Evolutionary conservation across 2,329 filamentous ascomycete genomes (phyloP).

Genomic region (Beauveria sp.): DNA sequence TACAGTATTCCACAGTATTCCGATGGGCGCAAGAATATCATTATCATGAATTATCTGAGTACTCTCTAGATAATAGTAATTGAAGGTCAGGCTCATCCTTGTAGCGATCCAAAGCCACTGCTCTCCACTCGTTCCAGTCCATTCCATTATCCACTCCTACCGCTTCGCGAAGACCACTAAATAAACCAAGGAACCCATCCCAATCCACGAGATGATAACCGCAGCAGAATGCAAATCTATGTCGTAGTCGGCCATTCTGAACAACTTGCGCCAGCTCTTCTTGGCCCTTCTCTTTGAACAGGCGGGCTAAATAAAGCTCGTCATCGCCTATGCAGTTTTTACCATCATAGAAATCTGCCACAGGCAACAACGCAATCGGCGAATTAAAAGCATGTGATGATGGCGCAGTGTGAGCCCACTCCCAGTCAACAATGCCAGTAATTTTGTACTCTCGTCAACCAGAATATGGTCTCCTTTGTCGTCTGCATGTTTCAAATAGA

Average conservation of each 20-base stretch:
- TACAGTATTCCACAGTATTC: no score
- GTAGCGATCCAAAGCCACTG: conserved; percentile 27
- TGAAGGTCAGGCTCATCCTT: conserved; percentile 19
- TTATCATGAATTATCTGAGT: neutral
- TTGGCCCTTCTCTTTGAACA: conserved; percentile 25
- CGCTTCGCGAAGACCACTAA: conserved; percentile 30
- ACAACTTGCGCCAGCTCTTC: conserved; percentile 29
- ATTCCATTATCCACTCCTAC: conserved; percentile 25
- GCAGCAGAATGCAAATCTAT: conserved; percentile 34
- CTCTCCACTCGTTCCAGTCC: conserved; percentile 32
- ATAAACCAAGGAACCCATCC: conserved; percentile 35
- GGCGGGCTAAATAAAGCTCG: conserved; percentile 27
- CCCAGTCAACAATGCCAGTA: conserved; percentile 3
- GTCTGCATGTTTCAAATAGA: conserved; percentile 39
- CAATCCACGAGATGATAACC: conserved; percentile 35
- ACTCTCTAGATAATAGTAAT: conserved; percentile 13
- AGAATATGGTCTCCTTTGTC: conserved; percentile 10
- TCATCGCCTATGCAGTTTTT: conserved; percentile 28
- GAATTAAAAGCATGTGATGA: conserved; percentile 1
- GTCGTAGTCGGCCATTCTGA: conserved; percentile 29
- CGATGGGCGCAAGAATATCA: no score
- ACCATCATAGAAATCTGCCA: conserved; percentile 33
- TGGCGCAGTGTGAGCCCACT: conserved; percentile 6
- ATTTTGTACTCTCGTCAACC: conserved; percentile 1
- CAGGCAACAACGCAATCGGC: conserved; percentile 23